Evolutionary conservation across 306 rosid species (phyloP).

Genomic region (barrel medic (Medicago truncatula)): DNA sequence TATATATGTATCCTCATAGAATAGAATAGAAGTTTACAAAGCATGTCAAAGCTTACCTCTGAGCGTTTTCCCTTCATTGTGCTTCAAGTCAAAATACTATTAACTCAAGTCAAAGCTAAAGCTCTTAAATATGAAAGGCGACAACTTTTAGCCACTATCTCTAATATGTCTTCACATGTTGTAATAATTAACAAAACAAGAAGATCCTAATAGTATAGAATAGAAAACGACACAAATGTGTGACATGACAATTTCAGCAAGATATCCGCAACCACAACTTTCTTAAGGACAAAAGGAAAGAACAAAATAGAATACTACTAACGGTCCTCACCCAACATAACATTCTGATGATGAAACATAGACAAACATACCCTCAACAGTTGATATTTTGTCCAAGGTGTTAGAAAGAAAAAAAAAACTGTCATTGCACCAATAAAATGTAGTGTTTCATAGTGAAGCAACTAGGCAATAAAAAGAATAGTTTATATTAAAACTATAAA

Average conservation of each 20-base stretch:
- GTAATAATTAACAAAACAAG: not conserved
- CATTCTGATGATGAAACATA: not conserved
- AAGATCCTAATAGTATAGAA: not conserved
- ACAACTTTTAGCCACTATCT: slow-evolving; percentile 43
- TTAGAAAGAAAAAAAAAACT: no score
- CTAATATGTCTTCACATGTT: not conserved
- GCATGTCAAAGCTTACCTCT: slow-evolving; percentile 63
- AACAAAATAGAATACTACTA: slow-evolving; percentile 36
- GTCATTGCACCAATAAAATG: not conserved
- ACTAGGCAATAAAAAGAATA: no score
- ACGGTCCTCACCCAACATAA: slow-evolving; percentile 53
- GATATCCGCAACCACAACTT: slow-evolving; percentile 70
- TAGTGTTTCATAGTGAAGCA: no score
- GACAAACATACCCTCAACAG: not conserved
- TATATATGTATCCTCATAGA: not conserved
- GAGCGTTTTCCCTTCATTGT: slow-evolving; percentile 78
- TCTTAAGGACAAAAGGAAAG: slow-evolving; percentile 27
- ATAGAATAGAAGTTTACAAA: slow-evolving; percentile 31
- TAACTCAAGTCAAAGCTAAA: slow-evolving; percentile 40
- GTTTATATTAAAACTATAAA: not conserved
- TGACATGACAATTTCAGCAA: slow-evolving; percentile 41
- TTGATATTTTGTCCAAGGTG: not conserved
- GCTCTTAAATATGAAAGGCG: slow-evolving; percentile 55
- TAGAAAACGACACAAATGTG: slow-evolving; percentile 3
- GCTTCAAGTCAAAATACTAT: slow-evolving; percentile 43